Conservation (phyloP, 495 filamentous ascomycete species). For the Cudoniella acicularis region DNA sequence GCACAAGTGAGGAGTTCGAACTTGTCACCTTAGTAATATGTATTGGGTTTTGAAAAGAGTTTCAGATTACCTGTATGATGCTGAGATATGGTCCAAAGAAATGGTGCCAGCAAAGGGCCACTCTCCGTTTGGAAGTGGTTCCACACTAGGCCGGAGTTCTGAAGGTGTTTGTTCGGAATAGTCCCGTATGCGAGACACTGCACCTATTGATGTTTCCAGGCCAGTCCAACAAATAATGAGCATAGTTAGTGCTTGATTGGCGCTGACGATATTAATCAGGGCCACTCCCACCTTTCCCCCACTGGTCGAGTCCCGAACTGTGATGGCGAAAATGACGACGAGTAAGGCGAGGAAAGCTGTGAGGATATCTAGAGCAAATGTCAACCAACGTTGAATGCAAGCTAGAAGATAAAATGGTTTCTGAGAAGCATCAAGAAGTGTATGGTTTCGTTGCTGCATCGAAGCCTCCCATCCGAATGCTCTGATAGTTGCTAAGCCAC, state of each 20-base stretch:
- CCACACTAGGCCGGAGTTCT: slow-evolving; percentile 22
- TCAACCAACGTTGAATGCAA: slow-evolving; percentile 41
- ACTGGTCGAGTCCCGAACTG: slow-evolving; percentile 32
- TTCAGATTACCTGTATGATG: too few relatives aligned
- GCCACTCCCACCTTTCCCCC: neutral
- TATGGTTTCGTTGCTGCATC: neutral
- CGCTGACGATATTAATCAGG: slow-evolving; percentile 45
- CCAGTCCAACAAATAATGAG: slow-evolving; percentile 30
- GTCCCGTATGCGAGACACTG: slow-evolving; percentile 30
- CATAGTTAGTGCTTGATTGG: slow-evolving; percentile 28
- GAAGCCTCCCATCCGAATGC: slow-evolving; percentile 33
- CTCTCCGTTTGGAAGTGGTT: too few relatives aligned
- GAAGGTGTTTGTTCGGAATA: slow-evolving; percentile 9
- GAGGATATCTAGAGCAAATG: slow-evolving; percentile 32
- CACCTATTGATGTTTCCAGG: slow-evolving; percentile 37
- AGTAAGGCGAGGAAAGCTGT: too few relatives aligned
- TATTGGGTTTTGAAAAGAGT: too few relatives aligned
- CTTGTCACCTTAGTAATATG: too few relatives aligned
- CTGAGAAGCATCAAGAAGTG: slow-evolving; percentile 34
- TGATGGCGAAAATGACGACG: slow-evolving; percentile 35
- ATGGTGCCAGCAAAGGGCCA: slow-evolving; percentile 18
- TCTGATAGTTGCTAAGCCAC: slow-evolving; percentile 36
- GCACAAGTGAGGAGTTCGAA: slow-evolving; percentile 4
- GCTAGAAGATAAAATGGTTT: slow-evolving; percentile 41
- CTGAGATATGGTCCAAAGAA: too few relatives aligned